phyloP scores from a whole-genome alignment of 2,329 filamentous ascomycete species.

The Simplicillium aogashimaense region DNA sequence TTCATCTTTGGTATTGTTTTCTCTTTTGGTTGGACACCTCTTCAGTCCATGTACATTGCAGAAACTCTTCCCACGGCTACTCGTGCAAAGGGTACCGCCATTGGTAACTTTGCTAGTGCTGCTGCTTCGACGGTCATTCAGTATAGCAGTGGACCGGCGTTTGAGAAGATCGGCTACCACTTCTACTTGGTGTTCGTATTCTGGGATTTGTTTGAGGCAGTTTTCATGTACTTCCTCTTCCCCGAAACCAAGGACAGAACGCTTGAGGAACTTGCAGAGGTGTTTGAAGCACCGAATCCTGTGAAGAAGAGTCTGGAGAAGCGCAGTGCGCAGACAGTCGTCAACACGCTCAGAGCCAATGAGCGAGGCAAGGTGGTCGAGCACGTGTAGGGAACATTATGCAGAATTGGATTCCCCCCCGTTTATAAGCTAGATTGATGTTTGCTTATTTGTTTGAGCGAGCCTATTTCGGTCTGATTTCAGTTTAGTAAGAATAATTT shows the following conservation, averaged over 20 bases:
- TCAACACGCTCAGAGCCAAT: slow-evolving; percentile 25
- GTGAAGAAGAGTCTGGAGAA: slow-evolving; percentile 33
- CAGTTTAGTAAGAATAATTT: too few species aligned
- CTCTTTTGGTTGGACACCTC: slow-evolving; percentile 37
- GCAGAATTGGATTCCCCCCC: too few species aligned
- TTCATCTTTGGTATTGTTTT: slow-evolving; percentile 41
- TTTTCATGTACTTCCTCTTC: slow-evolving; percentile 39
- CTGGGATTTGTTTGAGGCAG: slow-evolving; percentile 31
- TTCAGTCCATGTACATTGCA: slow-evolving; percentile 38
- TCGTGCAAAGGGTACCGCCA: slow-evolving; percentile 32
- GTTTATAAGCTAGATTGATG: too few species aligned
- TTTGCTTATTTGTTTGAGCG: too few species aligned
- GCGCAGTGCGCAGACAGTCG: slow-evolving; percentile 30
- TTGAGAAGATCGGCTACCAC: slow-evolving; percentile 30
- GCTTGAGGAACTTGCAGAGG: slow-evolving; percentile 43
- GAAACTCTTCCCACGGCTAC: slow-evolving; percentile 34
- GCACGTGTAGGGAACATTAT: too few species aligned
- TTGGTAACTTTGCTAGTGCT: slow-evolving; percentile 30
- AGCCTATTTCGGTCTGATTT: too few species aligned
- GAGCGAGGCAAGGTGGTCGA: slow-evolving; percentile 14
- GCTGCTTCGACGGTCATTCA: slow-evolving; percentile 28
- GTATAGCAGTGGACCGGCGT: slow-evolving; percentile 32
- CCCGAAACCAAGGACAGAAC: slow-evolving; percentile 37
- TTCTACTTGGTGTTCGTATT: slow-evolving; percentile 35
- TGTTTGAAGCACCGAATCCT: slow-evolving; percentile 36